Percentiles rank a stretch among this genome's conserved stretches.
phyloP scores from a whole-genome alignment of 495 filamentous ascomycete species.

The Halenospora varia region DNA sequence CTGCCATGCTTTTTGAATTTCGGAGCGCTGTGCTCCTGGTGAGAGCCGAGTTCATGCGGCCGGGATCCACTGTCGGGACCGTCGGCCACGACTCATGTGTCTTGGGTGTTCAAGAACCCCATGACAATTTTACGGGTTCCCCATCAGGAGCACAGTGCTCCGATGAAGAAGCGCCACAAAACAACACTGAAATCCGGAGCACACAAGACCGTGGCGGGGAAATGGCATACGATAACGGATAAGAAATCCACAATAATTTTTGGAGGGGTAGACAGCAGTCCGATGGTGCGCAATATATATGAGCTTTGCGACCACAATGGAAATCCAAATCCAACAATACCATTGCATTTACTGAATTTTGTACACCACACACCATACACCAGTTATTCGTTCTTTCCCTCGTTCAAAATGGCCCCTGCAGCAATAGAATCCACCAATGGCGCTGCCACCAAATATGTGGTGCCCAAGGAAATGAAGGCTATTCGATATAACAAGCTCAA shows the following conservation, averaged over 20 bases:
- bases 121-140: neutral
- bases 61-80: neutral
- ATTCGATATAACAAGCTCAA: conserved; percentile 11
- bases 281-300: neutral
- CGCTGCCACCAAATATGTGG: conserved; percentile 1
- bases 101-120: neutral
- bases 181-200: neutral
- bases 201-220: neutral
- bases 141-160: neutral
- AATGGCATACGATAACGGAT: neutral
- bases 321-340: neutral
- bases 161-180: neutral
- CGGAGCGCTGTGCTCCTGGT: conserved; percentile 1
- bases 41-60: neutral
- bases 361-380: neutral
- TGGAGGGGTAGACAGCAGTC: neutral
- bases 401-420: neutral
- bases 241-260: neutral
- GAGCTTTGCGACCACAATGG: neutral
- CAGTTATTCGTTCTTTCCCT: neutral
- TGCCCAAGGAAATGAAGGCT: conserved; percentile 10
- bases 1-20: neutral
- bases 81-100: neutral
- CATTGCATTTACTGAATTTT: neutral
- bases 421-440: conserved; percentile 8